phyloP scores from a whole-genome alignment of 208 protist species.

The Polymyxa betae region DNA sequence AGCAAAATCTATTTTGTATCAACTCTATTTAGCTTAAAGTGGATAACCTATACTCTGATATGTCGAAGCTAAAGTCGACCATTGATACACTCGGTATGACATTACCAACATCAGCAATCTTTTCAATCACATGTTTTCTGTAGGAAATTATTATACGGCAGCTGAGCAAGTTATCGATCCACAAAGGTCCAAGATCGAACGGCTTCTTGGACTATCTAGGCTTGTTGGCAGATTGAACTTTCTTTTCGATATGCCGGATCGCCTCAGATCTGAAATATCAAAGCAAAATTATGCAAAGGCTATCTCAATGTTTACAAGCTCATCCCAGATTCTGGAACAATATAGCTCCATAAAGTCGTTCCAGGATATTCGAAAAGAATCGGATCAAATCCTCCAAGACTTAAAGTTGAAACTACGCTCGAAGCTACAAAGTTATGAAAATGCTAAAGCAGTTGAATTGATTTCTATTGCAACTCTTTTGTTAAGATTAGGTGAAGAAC shows the following conservation, averaged over 20 bases:
- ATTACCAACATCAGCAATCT: not conserved
- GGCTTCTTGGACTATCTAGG: slow-evolving; percentile 54
- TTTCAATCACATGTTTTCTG: not conserved
- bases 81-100: slow-evolving; percentile 3
- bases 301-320: not conserved
- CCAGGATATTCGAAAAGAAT: not conserved
- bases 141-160: slow-evolving; percentile 35
- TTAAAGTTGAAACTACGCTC: not conserved
- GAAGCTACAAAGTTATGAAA: not conserved
- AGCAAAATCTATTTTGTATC: not conserved
- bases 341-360: slow-evolving; percentile 7
- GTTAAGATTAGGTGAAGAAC: slow-evolving; percentile 6
- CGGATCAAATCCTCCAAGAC: not conserved
- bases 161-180: slow-evolving; percentile 48
- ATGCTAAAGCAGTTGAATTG: not conserved
- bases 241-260: slow-evolving; percentile 56
- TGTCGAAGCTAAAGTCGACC: not conserved
- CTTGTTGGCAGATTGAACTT: slow-evolving; percentile 52
- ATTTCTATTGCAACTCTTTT: slow-evolving; percentile 1
- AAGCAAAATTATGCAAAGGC: slow-evolving; percentile 16
- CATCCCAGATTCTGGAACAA: not conserved
- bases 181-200: slow-evolving; percentile 25
- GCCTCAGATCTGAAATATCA: not conserved
- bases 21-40: not conserved
- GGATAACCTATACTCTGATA: not conserved